Evolutionary conservation across 106 monocot genomes (phyloP), one percentile per base, ranked within the genome.

Genomic region (Xerophyta viscosa): DNA sequence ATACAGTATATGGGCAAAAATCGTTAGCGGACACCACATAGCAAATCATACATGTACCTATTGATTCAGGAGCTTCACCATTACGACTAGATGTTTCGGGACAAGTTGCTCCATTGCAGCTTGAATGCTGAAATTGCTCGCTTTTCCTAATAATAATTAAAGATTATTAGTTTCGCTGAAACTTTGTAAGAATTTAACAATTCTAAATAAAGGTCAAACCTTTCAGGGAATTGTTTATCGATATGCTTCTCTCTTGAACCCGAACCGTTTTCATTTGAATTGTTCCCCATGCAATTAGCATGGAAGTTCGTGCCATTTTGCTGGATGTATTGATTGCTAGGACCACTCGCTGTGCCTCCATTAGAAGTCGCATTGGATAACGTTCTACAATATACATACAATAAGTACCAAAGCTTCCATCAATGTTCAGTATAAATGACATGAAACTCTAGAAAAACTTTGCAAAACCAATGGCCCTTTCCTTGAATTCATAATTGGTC

Each of bases 191-290:
- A 31, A n/a, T 20, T 28, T 27, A 30, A 25, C n/a, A 18, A 14
- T 20, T 27, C 33, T 19, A 48, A n/a, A n/a, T n/a, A n/a, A n/a
- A n/a, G n/a, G n/a, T n/a, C n/a, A n/a, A n/a, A n/a, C n/a, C n/a
- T n/a, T n/a, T n/a, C n/a, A n/a, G n/a, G n/a, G n/a, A n/a, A n/a
- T n/a, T n/a, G n/a, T n/a, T 18, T 23, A 2, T 49, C 54, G 12
- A 24, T 1, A 56, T 41, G 28, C 26, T 69, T 73, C 48, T 63
- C 65, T 58, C 66, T 48, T 49, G 15, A 45, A 48, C 63, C n/a
- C 44, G 54, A 17, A 19, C 19, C 46, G 28, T 25, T 73, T 70
- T 25, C 49, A 44, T 4, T 24, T 25, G 19, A 47, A 15, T 37
- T 3, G 30, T 57, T 58, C 48, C 48, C 54, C 36, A 44, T 60